Evolutionary conservation across 2,329 filamentous ascomycete genomes (phyloP).

Genomic region (Graphiopsis chlorocephala): DNA sequence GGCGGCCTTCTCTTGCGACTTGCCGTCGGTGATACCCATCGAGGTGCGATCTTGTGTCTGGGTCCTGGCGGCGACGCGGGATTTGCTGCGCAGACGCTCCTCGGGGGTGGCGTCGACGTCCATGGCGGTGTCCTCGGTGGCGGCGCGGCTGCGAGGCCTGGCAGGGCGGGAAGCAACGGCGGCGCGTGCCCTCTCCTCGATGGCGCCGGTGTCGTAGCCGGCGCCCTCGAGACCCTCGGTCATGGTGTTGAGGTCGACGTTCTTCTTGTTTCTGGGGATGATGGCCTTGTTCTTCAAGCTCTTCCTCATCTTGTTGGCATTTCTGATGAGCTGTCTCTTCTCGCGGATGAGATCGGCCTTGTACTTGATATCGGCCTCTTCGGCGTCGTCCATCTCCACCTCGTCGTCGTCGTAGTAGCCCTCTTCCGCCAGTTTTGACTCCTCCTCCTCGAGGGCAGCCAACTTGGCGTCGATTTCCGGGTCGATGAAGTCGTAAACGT

Average conservation of each 20-base stretch:
- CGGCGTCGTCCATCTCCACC: conserved; percentile 73
- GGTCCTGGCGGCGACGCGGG: conserved; percentile 66
- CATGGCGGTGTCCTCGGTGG: conserved; percentile 69
- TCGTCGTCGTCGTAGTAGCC: conserved; percentile 90
- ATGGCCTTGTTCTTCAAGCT: conserved; percentile 94
- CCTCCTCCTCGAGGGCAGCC: conserved; percentile 87
- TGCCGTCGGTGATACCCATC: conserved; percentile 71
- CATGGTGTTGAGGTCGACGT: conserved; percentile 83
- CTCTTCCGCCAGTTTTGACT: conserved; percentile 85
- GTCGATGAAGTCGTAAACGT: conserved; percentile 95
- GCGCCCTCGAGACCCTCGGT: conserved; percentile 80
- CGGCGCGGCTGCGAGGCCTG: conserved; percentile 60
- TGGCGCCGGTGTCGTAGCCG: conserved; percentile 76
- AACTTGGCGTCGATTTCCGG: conserved; percentile 95
- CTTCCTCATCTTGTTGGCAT: conserved; percentile 94
- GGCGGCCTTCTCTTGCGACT: conserved; percentile 73
- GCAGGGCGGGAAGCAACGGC: conserved; percentile 49
- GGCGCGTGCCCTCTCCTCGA: conserved; percentile 69
- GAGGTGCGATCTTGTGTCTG: conserved; percentile 67
- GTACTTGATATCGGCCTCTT: conserved; percentile 80
- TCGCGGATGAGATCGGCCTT: conserved; percentile 95
- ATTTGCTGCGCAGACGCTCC: conserved; percentile 47
- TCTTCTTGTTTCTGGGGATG: conserved; percentile 78
- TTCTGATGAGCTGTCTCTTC: conserved; percentile 87
- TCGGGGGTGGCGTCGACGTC: conserved; percentile 52